Percentiles rank a stretch among this genome's conserved stretches.
Conservation (phyloP, 371 early-diverging fungal species). For the Mucor plumbeus region DNA sequence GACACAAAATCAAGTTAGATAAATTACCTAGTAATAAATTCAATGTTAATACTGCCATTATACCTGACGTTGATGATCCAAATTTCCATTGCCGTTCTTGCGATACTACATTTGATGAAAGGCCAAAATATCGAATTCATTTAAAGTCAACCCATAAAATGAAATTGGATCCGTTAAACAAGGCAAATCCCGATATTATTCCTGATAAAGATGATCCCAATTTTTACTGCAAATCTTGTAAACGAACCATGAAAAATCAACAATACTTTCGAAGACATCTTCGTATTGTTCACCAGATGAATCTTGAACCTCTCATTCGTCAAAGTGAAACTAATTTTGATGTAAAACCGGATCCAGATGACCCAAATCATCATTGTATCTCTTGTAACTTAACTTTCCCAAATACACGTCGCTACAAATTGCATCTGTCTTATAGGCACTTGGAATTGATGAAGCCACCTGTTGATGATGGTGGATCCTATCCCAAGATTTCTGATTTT, state of each 20-base stretch:
- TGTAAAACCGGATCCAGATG: not conserved
- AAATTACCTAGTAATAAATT: not conserved
- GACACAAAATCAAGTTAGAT: not conserved
- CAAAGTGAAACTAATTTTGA: not conserved
- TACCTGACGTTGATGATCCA: slow-evolving; percentile 5
- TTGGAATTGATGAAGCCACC: not conserved
- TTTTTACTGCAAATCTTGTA: not conserved
- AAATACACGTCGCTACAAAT: not conserved
- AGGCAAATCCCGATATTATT: not conserved
- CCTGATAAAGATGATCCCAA: not conserved
- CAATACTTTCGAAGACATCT: not conserved
- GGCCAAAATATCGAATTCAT: not conserved
- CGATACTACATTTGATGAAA: not conserved
- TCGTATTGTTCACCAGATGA: not conserved
- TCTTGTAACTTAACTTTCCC: not conserved
- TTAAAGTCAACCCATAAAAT: not conserved
- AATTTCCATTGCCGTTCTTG: slow-evolving; percentile 2
- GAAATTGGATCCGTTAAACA: not conserved
- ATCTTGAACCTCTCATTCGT: not conserved
- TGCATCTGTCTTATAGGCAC: not conserved
- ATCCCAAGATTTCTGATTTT: not conserved
- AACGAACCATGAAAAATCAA: not conserved
- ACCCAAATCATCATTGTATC: not conserved
- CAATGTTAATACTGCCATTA: not conserved
- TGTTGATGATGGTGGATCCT: not conserved